Evolutionary conservation across 2,329 filamentous ascomycete genomes (phyloP).

Genomic region (Pseudogymnoascus sp.): DNA sequence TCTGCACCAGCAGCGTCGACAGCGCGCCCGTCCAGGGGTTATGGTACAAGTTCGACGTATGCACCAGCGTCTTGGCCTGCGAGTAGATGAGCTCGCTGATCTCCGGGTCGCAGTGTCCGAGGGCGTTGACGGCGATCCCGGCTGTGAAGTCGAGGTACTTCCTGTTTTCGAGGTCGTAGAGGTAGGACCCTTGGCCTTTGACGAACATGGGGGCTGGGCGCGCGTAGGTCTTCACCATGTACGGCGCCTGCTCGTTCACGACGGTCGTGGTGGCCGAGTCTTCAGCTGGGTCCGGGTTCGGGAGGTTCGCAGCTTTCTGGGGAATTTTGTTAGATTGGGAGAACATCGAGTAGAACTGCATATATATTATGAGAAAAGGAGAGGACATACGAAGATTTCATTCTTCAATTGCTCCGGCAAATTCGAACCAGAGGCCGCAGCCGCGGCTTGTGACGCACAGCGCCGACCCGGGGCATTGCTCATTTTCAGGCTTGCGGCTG

Average conservation of each 20-base stretch:
- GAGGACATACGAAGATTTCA: slow-evolving; percentile 28
- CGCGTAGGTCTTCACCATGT: slow-evolving; percentile 93
- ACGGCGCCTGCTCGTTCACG: slow-evolving; percentile 67
- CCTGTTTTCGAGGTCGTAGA: slow-evolving; percentile 84
- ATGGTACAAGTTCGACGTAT: slow-evolving; percentile 94
- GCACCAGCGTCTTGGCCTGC: slow-evolving; percentile 68
- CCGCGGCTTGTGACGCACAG: slow-evolving; percentile 27
- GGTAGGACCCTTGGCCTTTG: slow-evolving; percentile 73
- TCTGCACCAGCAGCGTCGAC: slow-evolving; percentile 74
- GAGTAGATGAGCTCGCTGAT: slow-evolving; percentile 56
- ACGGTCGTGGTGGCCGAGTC: slow-evolving; percentile 69
- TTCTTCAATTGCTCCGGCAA: slow-evolving; percentile 28
- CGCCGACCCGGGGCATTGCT: slow-evolving; percentile 20
- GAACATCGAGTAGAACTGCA: background rate
- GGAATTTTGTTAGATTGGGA: slow-evolving; percentile 10
- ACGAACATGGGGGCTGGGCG: slow-evolving; percentile 85
- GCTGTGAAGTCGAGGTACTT: slow-evolving; percentile 92
- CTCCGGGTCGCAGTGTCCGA: slow-evolving; percentile 82
- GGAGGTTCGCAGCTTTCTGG: slow-evolving; percentile 32
- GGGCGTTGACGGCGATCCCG: slow-evolving; percentile 87
- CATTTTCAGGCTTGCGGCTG: slow-evolving; percentile 19
- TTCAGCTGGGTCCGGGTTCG: slow-evolving; percentile 63
- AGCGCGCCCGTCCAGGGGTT: slow-evolving; percentile 91
- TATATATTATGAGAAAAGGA: background rate
- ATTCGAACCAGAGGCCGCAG: slow-evolving; percentile 29